Percentiles rank a stretch among this genome's conserved stretches.
These are phyloP conservation scores for Simplicillium aogashimaense DNA, from an alignment of 2,329 filamentous ascomycete species.

Conservation along the genomic window DNA sequence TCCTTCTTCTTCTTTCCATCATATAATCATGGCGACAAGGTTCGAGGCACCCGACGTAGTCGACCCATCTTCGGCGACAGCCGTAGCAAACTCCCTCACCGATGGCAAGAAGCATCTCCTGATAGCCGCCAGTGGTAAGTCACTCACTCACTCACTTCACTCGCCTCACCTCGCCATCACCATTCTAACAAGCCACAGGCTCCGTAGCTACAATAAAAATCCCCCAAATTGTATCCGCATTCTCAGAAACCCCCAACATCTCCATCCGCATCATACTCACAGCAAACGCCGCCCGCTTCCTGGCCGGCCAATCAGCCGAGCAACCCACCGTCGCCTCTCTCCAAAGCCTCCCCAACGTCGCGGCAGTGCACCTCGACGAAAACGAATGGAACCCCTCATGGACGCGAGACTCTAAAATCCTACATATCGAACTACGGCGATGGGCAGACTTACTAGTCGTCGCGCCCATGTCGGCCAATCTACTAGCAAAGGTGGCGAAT, in stretches of 20 bases:
- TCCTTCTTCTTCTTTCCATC: too few species aligned
- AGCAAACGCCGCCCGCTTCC: constrained; percentile 61
- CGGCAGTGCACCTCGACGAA: constrained; percentile 71
- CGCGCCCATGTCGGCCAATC: constrained; percentile 75
- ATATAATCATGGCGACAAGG: too few species aligned
- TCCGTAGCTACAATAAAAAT: constrained; percentile 86
- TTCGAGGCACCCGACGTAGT: too few species aligned
- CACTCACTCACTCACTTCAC: neutral
- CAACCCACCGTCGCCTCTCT: constrained; percentile 61
- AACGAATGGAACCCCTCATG: constrained; percentile 78
- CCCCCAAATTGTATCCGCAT: constrained; percentile 51
- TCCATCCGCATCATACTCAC: constrained; percentile 84
- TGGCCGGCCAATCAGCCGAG: constrained; percentile 64
- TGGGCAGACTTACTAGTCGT: constrained; percentile 73
- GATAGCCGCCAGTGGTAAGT: constrained; percentile 21
- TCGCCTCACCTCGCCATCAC: too few species aligned
- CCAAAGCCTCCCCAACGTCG: constrained; percentile 56
- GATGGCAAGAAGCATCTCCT: constrained; percentile 33
- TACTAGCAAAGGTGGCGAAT: constrained; percentile 70
- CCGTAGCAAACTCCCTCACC: constrained; percentile 19
- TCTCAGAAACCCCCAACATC: constrained; percentile 43
- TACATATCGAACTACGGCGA: constrained; percentile 81
- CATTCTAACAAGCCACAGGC: constrained; percentile 15
- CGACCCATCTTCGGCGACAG: constrained; percentile 11
- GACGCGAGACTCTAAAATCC: constrained; percentile 66